phyloP scores from a whole-genome alignment of 352 stramenopile species.

The Phytophthora aleatoria region DNA sequence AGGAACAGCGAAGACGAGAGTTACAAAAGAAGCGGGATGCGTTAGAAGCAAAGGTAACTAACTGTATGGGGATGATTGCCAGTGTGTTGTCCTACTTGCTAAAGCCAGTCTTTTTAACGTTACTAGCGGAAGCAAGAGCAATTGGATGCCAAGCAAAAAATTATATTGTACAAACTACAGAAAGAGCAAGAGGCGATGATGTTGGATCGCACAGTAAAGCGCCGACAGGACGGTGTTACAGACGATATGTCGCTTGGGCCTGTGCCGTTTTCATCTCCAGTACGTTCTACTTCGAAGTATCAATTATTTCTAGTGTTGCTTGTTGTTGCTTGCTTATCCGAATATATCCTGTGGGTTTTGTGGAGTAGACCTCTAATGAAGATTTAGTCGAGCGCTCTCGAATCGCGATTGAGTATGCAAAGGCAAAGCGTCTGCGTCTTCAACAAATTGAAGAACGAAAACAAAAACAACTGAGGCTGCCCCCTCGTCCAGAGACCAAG shows the following conservation, averaged over 20 bases:
- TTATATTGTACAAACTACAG: slow-evolving; percentile 75
- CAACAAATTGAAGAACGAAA: slow-evolving; percentile 46
- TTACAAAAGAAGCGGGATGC: slow-evolving; percentile 40
- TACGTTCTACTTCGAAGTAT: slow-evolving; percentile 10
- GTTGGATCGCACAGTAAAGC: slow-evolving; percentile 20
- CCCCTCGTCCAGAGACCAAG: slow-evolving; percentile 45
- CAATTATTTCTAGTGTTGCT: background rate
- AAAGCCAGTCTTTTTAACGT: background rate
- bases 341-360: background rate
- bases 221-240: slow-evolving; percentile 11
- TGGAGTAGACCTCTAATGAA: slow-evolving; percentile 42
- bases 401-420: slow-evolving; percentile 61
- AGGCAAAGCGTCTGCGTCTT: slow-evolving; percentile 52
- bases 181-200: slow-evolving; percentile 69
- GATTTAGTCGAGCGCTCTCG: slow-evolving; percentile 56
- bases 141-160: slow-evolving; percentile 77
- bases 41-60: slow-evolving; percentile 53
- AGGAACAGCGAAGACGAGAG: slow-evolving; percentile 35
- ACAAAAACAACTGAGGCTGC: slow-evolving; percentile 43
- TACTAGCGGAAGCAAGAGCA: slow-evolving; percentile 56
- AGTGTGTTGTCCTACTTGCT: slow-evolving; percentile 2
- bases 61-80: background rate
- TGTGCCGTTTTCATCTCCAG: slow-evolving; percentile 32
- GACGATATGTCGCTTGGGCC: slow-evolving; percentile 12
- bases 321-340: slow-evolving; percentile 5